These are phyloP conservation scores for Lanzia echinophila DNA, from an alignment of 2,329 filamentous ascomycete species.

Conservation along the genomic window DNA sequence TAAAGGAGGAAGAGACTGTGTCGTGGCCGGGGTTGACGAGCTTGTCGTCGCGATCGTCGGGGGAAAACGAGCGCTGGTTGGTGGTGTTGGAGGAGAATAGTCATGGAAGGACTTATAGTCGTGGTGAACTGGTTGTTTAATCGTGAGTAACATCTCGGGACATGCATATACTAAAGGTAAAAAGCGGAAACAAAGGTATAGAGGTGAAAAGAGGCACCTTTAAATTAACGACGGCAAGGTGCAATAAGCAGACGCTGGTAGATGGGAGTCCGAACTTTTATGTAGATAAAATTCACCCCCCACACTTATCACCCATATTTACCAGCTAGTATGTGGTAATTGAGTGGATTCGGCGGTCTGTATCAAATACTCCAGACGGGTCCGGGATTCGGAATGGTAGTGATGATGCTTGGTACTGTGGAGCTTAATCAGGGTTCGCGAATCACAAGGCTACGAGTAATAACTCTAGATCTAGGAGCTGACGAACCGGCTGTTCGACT, in stretches of 20 bases:
- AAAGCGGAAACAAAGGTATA: constrained; percentile 25
- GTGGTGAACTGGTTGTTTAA: constrained; percentile 41
- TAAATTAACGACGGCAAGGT: constrained; percentile 18
- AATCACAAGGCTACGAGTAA: constrained; percentile 24
- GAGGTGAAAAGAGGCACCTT: constrained; percentile 23
- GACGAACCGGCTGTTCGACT: constrained; percentile 17
- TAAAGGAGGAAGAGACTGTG: constrained; percentile 29
- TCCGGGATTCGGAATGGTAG: constrained; percentile 21
- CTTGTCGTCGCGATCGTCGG: constrained; percentile 32
- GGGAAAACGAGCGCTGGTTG: constrained; percentile 37
- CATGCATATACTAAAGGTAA: constrained; percentile 25
- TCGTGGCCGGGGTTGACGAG: constrained; percentile 26
- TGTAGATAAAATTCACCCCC: constrained; percentile 22
- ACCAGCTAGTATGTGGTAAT: constrained; percentile 24
- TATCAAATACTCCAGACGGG: constrained; percentile 19
- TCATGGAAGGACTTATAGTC: constrained; percentile 43
- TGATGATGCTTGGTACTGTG: constrained; percentile 16
- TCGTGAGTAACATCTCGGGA: constrained; percentile 43
- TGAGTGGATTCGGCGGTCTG: constrained; percentile 10
- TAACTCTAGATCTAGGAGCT: constrained; percentile 21
- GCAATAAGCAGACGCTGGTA: constrained; percentile 17
- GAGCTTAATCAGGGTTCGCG: constrained; percentile 21
- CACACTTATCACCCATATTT: constrained; percentile 23
- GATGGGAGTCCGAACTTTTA: constrained; percentile 26
- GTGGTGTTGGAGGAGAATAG: constrained; percentile 36